These are phyloP conservation scores for Canavalia gladiata DNA, from an alignment of 306 rosid species.

Conservation along the genomic window DNA sequence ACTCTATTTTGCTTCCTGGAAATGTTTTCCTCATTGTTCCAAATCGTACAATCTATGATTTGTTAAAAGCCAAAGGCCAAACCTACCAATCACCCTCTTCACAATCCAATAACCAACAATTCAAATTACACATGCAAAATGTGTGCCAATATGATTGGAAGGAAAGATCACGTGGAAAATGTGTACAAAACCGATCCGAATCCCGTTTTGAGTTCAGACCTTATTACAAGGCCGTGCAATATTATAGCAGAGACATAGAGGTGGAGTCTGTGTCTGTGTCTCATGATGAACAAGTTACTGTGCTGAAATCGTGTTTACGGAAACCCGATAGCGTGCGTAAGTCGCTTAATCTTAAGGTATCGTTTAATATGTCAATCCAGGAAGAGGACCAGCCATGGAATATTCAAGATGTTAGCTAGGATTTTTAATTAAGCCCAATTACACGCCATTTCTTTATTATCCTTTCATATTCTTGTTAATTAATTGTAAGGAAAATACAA, in stretches of 20 bases:
- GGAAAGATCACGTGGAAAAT: no score
- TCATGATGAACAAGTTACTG: conserved; percentile 13
- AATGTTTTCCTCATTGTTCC: conserved; percentile 73
- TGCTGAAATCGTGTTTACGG: conserved; percentile 63
- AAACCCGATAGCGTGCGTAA: conserved; percentile 56
- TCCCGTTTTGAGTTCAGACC: conserved; percentile 30
- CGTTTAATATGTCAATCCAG: conserved; percentile 45
- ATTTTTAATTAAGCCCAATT: no score
- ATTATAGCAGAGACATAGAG: conserved; percentile 3
- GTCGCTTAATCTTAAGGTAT: conserved; percentile 51
- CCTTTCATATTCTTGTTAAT: no score
- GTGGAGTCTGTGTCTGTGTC: conserved; percentile 19
- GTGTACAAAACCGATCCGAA: conserved; percentile 22
- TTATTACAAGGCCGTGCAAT: conserved; percentile 1
- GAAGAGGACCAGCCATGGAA: conserved; percentile 8
- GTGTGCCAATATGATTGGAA: background rate
- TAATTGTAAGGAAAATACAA: no score
- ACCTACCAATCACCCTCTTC: conserved; percentile 13
- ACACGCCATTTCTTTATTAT: no score
- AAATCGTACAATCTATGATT: conserved; percentile 58
- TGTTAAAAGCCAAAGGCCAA: conserved; percentile 55
- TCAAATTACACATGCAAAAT: background rate
- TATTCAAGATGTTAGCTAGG: no score
- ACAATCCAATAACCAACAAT: background rate
- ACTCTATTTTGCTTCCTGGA: conserved; percentile 66